phyloP scores from a whole-genome alignment of 2,329 filamentous ascomycete species.

The Aspergillus sp. region DNA sequence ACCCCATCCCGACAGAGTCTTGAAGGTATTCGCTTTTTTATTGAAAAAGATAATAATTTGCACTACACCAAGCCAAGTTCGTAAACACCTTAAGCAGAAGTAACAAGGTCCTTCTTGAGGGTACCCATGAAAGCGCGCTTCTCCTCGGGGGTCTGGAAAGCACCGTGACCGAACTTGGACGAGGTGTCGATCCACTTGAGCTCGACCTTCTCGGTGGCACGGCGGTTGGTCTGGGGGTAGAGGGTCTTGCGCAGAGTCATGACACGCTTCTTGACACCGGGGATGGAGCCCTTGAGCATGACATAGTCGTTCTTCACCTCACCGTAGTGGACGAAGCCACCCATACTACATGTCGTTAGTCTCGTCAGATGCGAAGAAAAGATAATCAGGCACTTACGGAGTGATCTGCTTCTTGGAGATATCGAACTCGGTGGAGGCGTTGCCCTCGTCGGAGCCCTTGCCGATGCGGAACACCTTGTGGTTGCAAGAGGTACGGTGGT shows the following conservation, averaged over 20 bases:
- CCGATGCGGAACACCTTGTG: conserved; percentile 99
- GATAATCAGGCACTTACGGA: conserved; percentile 68
- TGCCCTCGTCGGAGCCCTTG: conserved; percentile 85
- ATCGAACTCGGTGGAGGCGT: conserved; percentile 92
- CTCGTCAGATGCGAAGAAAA: background rate
- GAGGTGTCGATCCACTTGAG: conserved; percentile 99
- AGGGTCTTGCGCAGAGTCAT: conserved; percentile 99
- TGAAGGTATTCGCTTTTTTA: conserved; percentile 41
- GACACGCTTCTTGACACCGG: conserved; percentile 98
- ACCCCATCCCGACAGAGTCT: too few relatives aligned
- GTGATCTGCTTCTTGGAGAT: conserved; percentile 99
- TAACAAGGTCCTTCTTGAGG: conserved; percentile 93
- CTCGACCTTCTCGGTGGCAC: conserved; percentile 97
- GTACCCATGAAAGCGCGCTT: conserved; percentile 97
- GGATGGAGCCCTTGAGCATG: conserved; percentile 95
- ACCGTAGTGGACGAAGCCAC: conserved; percentile 99
- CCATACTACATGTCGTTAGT: conserved; percentile 61
- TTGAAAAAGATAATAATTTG: conserved; percentile 39
- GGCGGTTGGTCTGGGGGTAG: conserved; percentile 94
- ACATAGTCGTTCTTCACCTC: conserved; percentile 99
- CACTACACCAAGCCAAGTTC: conserved; percentile 35
- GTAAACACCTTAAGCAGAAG: conserved; percentile 52
- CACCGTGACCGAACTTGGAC: conserved; percentile 99
- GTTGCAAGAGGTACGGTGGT: conserved; percentile 99
- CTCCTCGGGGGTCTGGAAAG: conserved; percentile 97